Percentiles rank a stretch among this genome's conserved stretches.
phyloP scores from a whole-genome alignment of 2,329 filamentous ascomycete species.

The Aspergillus jensenii region DNA sequence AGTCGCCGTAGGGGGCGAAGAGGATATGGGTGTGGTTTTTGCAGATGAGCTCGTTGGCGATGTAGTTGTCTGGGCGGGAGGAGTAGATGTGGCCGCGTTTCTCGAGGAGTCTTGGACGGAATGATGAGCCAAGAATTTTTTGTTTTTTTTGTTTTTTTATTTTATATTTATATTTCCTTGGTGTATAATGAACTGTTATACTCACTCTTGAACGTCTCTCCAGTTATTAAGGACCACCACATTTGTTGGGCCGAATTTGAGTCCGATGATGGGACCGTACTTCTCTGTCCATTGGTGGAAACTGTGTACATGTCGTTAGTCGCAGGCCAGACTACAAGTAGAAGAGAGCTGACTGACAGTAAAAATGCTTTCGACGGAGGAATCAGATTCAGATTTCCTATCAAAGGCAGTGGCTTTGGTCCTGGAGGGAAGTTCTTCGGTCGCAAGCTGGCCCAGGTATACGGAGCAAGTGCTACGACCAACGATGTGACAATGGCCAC shows the following conservation, averaged over 20 bases:
- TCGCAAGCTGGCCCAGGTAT: conserved; percentile 4
- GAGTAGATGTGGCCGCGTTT: conserved; percentile 7
- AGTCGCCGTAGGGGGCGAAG: background rate
- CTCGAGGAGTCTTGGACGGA: background rate
- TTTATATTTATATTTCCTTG: too few species aligned
- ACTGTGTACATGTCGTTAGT: background rate
- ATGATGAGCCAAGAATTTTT: background rate
- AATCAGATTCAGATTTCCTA: conserved; percentile 6
- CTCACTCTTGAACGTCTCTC: background rate
- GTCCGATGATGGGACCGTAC: background rate
- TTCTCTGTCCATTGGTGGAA: conserved; percentile 5
- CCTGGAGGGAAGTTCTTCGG: conserved; percentile 5
- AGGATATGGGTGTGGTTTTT: conserved; percentile 4
- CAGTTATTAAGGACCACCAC: background rate
- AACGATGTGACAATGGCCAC: background rate
- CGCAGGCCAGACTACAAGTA: background rate
- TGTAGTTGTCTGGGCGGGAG: conserved; percentile 4
- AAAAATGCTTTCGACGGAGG: background rate
- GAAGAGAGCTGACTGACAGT: background rate
- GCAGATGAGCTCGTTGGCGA: conserved; percentile 8
- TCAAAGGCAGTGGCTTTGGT: background rate
- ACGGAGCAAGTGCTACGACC: background rate
- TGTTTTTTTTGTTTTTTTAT: too few species aligned
- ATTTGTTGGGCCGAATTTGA: conserved; percentile 1
- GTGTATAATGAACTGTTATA: too few species aligned